Conservation (phyloP, 768 basidiomycete genomes). For the Xerocomus brunneocitrinus region DNA sequence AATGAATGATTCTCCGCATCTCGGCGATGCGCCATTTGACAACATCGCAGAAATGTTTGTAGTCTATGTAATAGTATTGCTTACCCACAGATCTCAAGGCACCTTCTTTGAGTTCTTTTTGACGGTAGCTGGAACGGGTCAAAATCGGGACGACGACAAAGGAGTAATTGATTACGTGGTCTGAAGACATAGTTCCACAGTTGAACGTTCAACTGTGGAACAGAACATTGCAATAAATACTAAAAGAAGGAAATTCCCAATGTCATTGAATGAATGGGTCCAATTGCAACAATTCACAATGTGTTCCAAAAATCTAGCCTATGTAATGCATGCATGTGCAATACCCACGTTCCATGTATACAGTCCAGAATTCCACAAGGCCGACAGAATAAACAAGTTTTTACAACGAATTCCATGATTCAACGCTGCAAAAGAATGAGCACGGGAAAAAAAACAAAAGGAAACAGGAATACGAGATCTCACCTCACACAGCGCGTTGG, state of each 20-base stretch:
- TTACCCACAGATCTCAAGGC: conserved; percentile 82
- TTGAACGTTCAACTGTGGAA: too few species aligned
- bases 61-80: conserved; percentile 96
- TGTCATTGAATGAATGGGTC: too few species aligned
- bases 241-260: too few species aligned
- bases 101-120: conserved; percentile 88
- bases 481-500: not conserved
- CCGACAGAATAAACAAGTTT: too few species aligned
- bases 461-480: not conserved
- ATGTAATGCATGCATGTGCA: too few species aligned
- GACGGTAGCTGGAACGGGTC: conserved; percentile 61
- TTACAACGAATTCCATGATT: too few species aligned
- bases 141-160: conserved; percentile 1
- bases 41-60: conserved; percentile 92
- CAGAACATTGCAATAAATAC: too few species aligned
- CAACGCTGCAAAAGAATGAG: not conserved
- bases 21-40: conserved; percentile 96
- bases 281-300: too few species aligned
- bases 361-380: too few species aligned
- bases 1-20: conserved; percentile 88
- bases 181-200: too few species aligned
- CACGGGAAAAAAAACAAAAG: not conserved
- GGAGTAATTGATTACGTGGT: not conserved
- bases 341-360: too few species aligned
- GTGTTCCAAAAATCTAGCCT: too few species aligned